Evolutionary conservation across 768 basidiomycete genomes (phyloP), one percentile per base, ranked within the genome.

Genomic region (Strobilomyces confusus): DNA sequence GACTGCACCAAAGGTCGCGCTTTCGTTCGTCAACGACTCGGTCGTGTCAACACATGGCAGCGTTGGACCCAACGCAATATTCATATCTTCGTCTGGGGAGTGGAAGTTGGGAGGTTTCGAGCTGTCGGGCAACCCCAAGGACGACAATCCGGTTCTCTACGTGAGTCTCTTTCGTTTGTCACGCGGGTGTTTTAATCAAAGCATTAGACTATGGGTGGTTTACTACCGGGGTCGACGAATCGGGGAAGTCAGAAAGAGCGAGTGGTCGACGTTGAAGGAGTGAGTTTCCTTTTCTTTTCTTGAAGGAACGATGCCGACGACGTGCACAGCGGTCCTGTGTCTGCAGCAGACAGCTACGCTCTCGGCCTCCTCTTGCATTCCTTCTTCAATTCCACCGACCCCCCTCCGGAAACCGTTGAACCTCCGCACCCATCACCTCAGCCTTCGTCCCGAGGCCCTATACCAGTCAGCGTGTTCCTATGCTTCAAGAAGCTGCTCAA

Each of bases 91-190:
- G 0, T 90, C 92, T 0, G 92, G 95, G 7, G 97, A 99, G 73
- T 98, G 95, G 97, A 91, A 91, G 64, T 74, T 99, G 8, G 95
- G 92, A 19, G 95, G 95, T 1, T 94, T 98, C 63, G 97, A 99
- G 63, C 72, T 95, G 0, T 69, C 97, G 57, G 93, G 92, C 61
- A 90, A 80, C 59, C 79, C 86, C 9, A 89, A 84, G 60, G 95
- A 98, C 48, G 84, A 89, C 13, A 68, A 76, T 42, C 81, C 89
- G 33, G 80, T 89, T 15, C 73, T 94, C 64, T 95, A 89, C 77
- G 92, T 94, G 72, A 70, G 87, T 60, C 37, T 40, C 38, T 58
- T 20, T 54, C 44, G 37, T 45, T 23, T 12, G 20, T 57, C n/a
- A n/a, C 3, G 14, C 49, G 48, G 48, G 49, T 64, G 53, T 63